Conservation (phyloP, 805 yeast genomes). For the Candida loeiensis region DNA sequence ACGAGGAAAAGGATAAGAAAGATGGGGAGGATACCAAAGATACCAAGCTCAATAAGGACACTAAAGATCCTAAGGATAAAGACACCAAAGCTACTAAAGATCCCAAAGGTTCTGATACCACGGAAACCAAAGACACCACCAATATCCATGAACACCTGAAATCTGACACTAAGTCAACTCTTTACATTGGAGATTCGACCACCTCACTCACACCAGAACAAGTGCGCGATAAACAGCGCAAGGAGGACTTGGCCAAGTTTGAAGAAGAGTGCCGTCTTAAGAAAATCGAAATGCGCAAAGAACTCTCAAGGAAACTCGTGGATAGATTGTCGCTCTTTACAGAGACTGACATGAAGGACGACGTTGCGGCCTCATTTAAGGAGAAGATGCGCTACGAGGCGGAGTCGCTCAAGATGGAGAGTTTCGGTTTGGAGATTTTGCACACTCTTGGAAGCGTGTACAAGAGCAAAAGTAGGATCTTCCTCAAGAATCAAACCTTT, state of each 20-base stretch:
- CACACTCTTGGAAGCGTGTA: constrained; percentile 74
- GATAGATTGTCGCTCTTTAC: constrained; percentile 42
- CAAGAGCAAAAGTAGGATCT: constrained; percentile 59
- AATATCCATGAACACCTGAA: not conserved
- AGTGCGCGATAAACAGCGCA: constrained; percentile 44
- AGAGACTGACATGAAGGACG: constrained; percentile 43
- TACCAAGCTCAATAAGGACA: constrained; percentile 7
- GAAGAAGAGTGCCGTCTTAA: constrained; percentile 76
- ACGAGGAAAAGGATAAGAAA: constrained; percentile 25
- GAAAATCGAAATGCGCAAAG: constrained; percentile 61
- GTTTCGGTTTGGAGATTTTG: constrained; percentile 78
- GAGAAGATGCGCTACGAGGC: constrained; percentile 76
- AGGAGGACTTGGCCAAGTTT: constrained; percentile 54
- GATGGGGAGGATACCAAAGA: not conserved
- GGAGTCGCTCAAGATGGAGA: constrained; percentile 74
- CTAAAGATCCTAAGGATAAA: not conserved
- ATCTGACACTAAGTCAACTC: not conserved
- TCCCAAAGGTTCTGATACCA: not conserved
- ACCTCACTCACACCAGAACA: constrained; percentile 28
- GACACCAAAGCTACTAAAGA: not conserved
- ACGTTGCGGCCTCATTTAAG: constrained; percentile 49
- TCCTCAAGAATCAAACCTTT: constrained; percentile 58
- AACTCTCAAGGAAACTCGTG: constrained; percentile 54
- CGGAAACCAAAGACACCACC: not conserved
- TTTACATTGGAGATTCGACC: constrained; percentile 7